These are phyloP conservation scores for Ogataea philodendri DNA, from an alignment of 805 yeast genomes.

Conservation along the genomic window DNA sequence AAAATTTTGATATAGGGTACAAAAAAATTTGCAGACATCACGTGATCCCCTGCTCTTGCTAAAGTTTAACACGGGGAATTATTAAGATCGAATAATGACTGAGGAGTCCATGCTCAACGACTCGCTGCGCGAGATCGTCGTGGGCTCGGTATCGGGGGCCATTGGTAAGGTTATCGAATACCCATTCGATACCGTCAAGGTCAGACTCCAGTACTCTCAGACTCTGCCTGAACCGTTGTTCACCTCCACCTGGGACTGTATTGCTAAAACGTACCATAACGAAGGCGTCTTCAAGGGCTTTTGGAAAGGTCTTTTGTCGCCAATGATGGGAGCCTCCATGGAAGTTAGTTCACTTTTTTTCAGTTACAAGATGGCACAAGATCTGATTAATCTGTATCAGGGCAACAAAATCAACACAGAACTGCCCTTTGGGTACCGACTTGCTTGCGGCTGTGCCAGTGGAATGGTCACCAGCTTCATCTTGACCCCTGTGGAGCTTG, in stretches of 20 bases:
- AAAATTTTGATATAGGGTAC: conserved; percentile 15
- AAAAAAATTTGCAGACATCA: conserved; percentile 6
- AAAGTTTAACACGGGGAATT: neutral
- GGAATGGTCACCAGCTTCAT: conserved; percentile 82
- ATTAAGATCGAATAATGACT: conserved; percentile 4
- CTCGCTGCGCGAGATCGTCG: conserved; percentile 41
- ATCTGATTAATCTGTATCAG: conserved; percentile 32
- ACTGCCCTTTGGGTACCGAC: conserved; percentile 29
- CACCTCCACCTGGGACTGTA: conserved; percentile 63
- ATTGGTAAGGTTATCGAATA: conserved; percentile 82
- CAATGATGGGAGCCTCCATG: conserved; percentile 84
- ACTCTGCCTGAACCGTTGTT: conserved; percentile 51
- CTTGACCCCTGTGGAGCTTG: conserved; percentile 86
- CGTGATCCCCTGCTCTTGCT: conserved; percentile 7
- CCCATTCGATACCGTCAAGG: conserved; percentile 92
- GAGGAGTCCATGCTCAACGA: conserved; percentile 21
- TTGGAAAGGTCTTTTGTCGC: conserved; percentile 77
- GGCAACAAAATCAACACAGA: conserved; percentile 21
- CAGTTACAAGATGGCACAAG: conserved; percentile 52
- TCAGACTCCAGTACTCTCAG: conserved; percentile 72
- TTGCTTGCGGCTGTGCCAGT: conserved; percentile 74
- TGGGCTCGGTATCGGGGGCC: conserved; percentile 70
- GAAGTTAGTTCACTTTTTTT: conserved; percentile 82
- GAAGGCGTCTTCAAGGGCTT: conserved; percentile 77
- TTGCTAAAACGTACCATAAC: conserved; percentile 52